These are phyloP conservation scores for Verticillium nonalfalfae DNA, from an alignment of 2,329 filamentous ascomycete genomes.

Conservation along the genomic window DNA sequence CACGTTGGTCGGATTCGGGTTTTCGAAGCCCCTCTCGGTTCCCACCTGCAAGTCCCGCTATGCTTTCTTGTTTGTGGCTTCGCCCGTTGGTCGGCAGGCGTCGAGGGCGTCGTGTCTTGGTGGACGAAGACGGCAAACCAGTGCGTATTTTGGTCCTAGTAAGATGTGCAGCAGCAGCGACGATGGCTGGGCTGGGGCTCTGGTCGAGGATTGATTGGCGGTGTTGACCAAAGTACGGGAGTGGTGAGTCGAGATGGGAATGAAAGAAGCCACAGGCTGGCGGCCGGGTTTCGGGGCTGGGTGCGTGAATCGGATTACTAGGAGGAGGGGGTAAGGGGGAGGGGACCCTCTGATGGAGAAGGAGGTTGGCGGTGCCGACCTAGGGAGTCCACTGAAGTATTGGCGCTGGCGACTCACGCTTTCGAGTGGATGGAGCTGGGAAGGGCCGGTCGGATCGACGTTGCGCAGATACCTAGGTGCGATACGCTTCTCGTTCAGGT, in stretches of 20 bases:
- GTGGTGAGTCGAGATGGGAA: slow-evolving; percentile 1
- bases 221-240: background rate
- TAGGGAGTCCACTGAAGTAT: background rate
- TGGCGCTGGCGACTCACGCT: background rate
- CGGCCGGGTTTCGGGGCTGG: background rate
- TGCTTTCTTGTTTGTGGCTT: background rate
- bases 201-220: background rate
- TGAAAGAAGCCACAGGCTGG: background rate
- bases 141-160: background rate
- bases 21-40: background rate
- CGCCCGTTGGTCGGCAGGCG: background rate
- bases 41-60: background rate
- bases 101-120: background rate
- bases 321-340: background rate
- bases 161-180: background rate
- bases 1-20: background rate
- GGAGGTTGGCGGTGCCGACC: background rate
- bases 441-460: background rate
- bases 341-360: background rate
- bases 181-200: background rate
- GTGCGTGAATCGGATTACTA: background rate
- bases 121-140: background rate
- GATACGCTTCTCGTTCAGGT: background rate
- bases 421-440: background rate
- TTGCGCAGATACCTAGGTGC: background rate